phyloP scores from a whole-genome alignment of 1,284 basidiomycete genomes.

The Ceratobasidium sp. region DNA sequence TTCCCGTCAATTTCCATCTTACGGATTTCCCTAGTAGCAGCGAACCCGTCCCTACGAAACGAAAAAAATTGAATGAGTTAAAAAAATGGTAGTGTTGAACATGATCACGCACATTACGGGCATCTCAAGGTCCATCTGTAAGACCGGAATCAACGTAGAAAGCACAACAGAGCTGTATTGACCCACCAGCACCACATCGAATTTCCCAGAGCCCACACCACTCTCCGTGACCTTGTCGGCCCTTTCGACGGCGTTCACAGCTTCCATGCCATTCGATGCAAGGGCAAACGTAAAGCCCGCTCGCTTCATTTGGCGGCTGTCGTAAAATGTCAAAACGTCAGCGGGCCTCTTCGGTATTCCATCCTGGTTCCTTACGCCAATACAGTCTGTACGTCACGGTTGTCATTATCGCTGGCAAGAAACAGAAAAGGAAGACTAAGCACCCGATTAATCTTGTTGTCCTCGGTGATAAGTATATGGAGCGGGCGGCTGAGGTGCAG shows the following conservation, averaged over 20 bases:
- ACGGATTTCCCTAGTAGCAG: conserved; percentile 52
- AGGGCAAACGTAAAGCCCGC: conserved; percentile 50
- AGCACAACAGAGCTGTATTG: background rate
- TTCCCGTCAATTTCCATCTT: conserved; percentile 49
- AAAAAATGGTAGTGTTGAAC: background rate
- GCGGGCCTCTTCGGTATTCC: background rate
- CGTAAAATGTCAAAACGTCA: background rate
- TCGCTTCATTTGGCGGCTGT: conserved; percentile 51
- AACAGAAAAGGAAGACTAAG: background rate
- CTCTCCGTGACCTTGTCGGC: conserved; percentile 21
- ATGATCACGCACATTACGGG: conserved; percentile 50
- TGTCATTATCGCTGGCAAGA: background rate
- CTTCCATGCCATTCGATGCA: conserved; percentile 52
- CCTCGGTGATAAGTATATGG: conserved; percentile 52
- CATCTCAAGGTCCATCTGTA: conserved; percentile 55
- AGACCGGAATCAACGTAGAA: background rate
- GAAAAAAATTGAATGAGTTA: background rate
- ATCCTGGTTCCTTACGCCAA: conserved; percentile 1
- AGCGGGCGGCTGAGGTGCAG: conserved; percentile 13
- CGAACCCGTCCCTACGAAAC: conserved; percentile 49
- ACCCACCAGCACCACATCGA: conserved; percentile 51
- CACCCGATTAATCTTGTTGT: conserved; percentile 50
- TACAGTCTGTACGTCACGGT: conserved; percentile 1
- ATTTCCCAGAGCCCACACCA: conserved; percentile 34
- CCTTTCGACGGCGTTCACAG: conserved; percentile 50